Evolutionary conservation across 1,284 basidiomycete species (phyloP), one percentile per base, ranked within the genome.

Genomic region (Marasmius oreades): DNA sequence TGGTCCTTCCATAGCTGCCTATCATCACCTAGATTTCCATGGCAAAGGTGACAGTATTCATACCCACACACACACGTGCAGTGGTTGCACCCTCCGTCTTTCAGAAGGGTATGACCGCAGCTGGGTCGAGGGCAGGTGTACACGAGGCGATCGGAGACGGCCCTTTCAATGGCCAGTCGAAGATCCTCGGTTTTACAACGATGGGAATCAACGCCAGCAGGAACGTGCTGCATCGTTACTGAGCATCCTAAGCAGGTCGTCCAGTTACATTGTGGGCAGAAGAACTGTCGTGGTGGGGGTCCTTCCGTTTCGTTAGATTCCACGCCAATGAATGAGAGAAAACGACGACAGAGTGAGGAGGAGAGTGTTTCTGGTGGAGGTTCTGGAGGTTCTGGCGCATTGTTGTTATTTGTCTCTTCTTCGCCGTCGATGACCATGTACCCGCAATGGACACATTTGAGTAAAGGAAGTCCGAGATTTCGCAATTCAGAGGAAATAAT

Each of bases 51-150:
- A 31, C 52, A 53, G 28, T 53, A 53, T 20, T 53, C 52, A 6
- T 36, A 22, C 3, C 52, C 52, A 28, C 52, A 53, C 28, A 53
- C 42, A 45, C 52, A 53, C 7, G 52, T 53, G 18, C 52, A 53
- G 39, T 53, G 52, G n/a, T 53, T 53, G 39, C 52, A 53, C 6
- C 52, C 52, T n/a, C 52, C 52, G 1, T 53, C 52, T 22, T 53
- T 53, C n/a, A 53, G n/a, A 10, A 53, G 36, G 11, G 37, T 24
- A 14, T 43, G 36, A 18, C 37, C 36, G 39, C 52, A 53, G 39
- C 52, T 50, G 18, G 47, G 47, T 16, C 47, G 37, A 22, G 52
- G 52, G 52, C 52, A 53, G 11, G 52, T 53, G 26, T 53, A 53
- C 11, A 53, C 28, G 39, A 53, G 52, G 39, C 52, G 52, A 2